Evolutionary conservation across 2,329 filamentous ascomycete species (phyloP).

Genomic region (Microcera coccophila): DNA sequence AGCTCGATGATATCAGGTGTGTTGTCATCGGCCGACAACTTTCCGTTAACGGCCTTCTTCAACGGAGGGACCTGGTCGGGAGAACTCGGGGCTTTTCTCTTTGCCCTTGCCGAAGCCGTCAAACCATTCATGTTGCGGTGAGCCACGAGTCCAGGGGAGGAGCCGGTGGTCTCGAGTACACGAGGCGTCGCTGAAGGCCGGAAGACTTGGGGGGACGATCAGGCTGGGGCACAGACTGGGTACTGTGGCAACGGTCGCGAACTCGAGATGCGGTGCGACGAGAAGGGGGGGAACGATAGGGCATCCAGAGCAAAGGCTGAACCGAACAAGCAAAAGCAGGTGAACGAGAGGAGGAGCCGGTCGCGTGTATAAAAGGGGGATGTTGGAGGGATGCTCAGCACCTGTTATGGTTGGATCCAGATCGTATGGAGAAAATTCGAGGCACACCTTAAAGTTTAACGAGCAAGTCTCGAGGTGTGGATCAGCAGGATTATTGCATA

Average conservation of each 20-base stretch:
- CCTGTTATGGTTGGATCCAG: constrained; percentile 31
- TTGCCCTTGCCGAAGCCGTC: constrained; percentile 40
- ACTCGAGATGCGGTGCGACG: constrained; percentile 15
- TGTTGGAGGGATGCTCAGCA: constrained; percentile 22
- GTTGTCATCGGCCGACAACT: constrained; percentile 47
- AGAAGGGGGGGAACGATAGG: constrained; percentile 24
- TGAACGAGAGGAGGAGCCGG: background rate
- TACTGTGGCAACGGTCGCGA: constrained; percentile 20
- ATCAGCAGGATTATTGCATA: constrained; percentile 29
- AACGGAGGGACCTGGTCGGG: constrained; percentile 34
- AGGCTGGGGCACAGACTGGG: constrained; percentile 11
- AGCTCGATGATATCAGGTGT: constrained; percentile 43
- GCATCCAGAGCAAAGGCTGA: constrained; percentile 17
- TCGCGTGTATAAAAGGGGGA: background rate
- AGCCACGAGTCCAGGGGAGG: constrained; percentile 2
- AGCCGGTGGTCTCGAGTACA: constrained; percentile 6
- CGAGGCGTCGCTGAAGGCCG: constrained; percentile 10
- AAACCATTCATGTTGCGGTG: constrained; percentile 41
- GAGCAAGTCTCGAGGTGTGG: constrained; percentile 25
- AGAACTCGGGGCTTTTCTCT: constrained; percentile 50
- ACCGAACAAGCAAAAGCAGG: constrained; percentile 11
- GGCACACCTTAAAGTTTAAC: constrained; percentile 18
- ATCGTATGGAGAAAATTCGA: constrained; percentile 26
- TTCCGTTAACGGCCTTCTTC: constrained; percentile 43
- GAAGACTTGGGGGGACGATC: constrained; percentile 8